phyloP scores from a whole-genome alignment of 2,329 filamentous ascomycete genomes.

The Phyllosticta citriasiana region DNA sequence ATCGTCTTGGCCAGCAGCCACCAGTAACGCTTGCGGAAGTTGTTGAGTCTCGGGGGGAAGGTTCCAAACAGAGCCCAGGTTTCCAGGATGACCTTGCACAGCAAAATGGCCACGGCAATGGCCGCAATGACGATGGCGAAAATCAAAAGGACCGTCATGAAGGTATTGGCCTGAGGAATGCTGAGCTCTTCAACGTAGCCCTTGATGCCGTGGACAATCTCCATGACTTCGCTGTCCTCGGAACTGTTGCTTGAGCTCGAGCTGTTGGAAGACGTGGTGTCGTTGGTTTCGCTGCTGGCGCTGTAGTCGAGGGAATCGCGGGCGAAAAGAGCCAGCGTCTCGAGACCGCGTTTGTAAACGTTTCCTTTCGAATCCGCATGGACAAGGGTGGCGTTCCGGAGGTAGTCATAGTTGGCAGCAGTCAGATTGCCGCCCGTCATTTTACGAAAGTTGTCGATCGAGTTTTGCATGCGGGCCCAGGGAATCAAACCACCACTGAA shows the following conservation, averaged over 20 bases:
- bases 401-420: constrained; percentile 61
- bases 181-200: constrained; percentile 73
- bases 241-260: constrained; percentile 14
- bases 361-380: constrained; percentile 42
- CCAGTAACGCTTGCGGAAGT: constrained; percentile 96
- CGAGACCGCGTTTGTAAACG: constrained; percentile 45
- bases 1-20: constrained; percentile 80
- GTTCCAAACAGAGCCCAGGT: constrained; percentile 80
- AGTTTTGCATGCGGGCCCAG: constrained; percentile 68
- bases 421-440: constrained; percentile 81
- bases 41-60: constrained; percentile 68
- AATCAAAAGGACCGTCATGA: constrained; percentile 87
- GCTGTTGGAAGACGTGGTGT: constrained; percentile 24
- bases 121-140: constrained; percentile 78
- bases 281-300: constrained; percentile 22
- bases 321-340: constrained; percentile 15
- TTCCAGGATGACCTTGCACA: constrained; percentile 87
- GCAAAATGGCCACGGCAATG: constrained; percentile 75
- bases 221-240: constrained; percentile 30
- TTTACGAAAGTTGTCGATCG: constrained; percentile 75
- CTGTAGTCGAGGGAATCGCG: constrained; percentile 29
- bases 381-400: constrained; percentile 67
- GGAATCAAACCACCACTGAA: constrained; percentile 80
- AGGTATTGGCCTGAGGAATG: constrained; percentile 82
- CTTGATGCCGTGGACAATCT: constrained; percentile 63